These are phyloP conservation scores for Kluyveromyces starmeri DNA, from an alignment of 805 yeast species.

Conservation along the genomic window DNA sequence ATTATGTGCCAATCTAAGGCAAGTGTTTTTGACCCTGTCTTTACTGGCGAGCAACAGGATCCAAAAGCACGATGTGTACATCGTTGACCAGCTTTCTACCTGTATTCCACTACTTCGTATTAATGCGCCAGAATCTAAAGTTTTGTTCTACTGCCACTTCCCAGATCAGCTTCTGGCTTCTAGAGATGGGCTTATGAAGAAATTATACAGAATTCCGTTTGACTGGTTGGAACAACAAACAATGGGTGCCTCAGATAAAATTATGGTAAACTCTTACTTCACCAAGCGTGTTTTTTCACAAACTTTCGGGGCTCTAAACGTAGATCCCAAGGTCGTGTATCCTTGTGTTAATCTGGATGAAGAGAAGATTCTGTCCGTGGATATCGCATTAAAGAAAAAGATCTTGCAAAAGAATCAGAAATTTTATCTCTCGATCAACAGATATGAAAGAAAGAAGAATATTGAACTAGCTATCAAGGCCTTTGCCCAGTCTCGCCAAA, in stretches of 20 bases:
- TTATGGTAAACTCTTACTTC: conserved; percentile 83
- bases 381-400: conserved; percentile 12
- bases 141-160: conserved; percentile 89
- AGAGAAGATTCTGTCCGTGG: conserved; percentile 10
- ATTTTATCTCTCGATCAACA: conserved; percentile 66
- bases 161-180: conserved; percentile 79
- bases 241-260: conserved; percentile 62
- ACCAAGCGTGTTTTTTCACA: conserved; percentile 60
- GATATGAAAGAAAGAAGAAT: conserved; percentile 84
- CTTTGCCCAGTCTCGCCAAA: conserved; percentile 37
- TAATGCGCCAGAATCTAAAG: conserved; percentile 36
- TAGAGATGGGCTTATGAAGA: conserved; percentile 46
- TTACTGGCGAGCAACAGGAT: conserved; percentile 41
- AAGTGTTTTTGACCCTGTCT: conserved; percentile 50
- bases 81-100: conserved; percentile 83
- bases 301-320: conserved; percentile 43
- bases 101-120: conserved; percentile 59
- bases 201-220: conserved; percentile 70
- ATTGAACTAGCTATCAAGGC: conserved; percentile 69
- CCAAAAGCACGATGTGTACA: conserved; percentile 52
- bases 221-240: conserved; percentile 78
- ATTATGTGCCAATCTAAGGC: conserved; percentile 76
- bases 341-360: conserved; percentile 59
- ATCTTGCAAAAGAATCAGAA: conserved; percentile 13
- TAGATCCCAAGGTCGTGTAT: conserved; percentile 30